Evolutionary conservation across 1,139 yeast genomes (phyloP), one percentile per base, ranked within the genome.

Genomic region (Dujonia santamariae): DNA sequence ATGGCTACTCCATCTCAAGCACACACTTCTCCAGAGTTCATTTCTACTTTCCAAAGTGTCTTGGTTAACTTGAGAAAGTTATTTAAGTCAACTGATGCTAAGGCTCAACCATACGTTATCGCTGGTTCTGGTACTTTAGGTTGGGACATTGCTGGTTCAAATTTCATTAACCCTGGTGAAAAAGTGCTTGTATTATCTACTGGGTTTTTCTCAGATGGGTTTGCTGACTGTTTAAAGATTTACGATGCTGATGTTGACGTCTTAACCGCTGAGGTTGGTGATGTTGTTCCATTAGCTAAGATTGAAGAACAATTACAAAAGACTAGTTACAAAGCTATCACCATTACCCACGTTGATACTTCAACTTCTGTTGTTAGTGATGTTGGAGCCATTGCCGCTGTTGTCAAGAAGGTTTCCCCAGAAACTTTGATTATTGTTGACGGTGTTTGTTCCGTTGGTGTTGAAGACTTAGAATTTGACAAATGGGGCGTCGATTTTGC

Each of bases 91-190:
- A 63, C 77, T 17, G 79, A 77, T 52, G 59, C 78, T 17, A 53
- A 55, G 11, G 75, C 94, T 20, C 96, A 86, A 63, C 87, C 92
- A 6, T 75, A 84, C 45, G 85, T 90, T 15, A 59, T 90, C 42
- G 74, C 95, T 4, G 97, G 97, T 26, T 84, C 95, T 2, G 97
- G 97, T 39, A 87, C 97, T 26, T 72, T 90, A 36, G 97, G 97
- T 21, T 90, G 97, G 96, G 97, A 90, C 53, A 69, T 90, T 42
- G 83, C 79, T 30, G 95, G 84, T 26, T 73, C 95, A 26, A 90
- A 90, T 59, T 69, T 88, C 50, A 56, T 87, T 36, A 67, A 65
- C 42, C 66, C 70, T n/a, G 86, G 83, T 39, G 83, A 77, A 30
- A 73, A 79, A 34, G 95, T 80, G 6, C 72, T 90, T 48, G 87